phyloP scores from a whole-genome alignment of 176 grass and related monocot species.

The bread wheat (Triticum aestivum) region IWGSC_CS_RefSeq_v2.1 NC_057809.1:602076581-602077080 shows the following conservation, averaged over 20 bases:
- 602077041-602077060: not conserved
- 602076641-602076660: slow-evolving; percentile 72
- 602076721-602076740: not conserved
- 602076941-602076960: not conserved
- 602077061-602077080: no score
- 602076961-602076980: not conserved
- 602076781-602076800: no score
- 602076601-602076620: slow-evolving; percentile 94
- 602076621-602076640: slow-evolving; percentile 75
- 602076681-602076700: slow-evolving; percentile 52
- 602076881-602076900: slow-evolving; percentile 20
- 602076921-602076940: not conserved
- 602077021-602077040: not conserved
- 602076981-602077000: slow-evolving; percentile 22
- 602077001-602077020: slow-evolving; percentile 22
- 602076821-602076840: slow-evolving; percentile 78
- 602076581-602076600: slow-evolving; percentile 20
- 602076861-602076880: slow-evolving; percentile 31
- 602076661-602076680: slow-evolving; percentile 95
- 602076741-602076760: no score
- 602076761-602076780: no score
- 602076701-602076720: slow-evolving; percentile 42
- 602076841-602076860: slow-evolving; percentile 57
- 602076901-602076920: not conserved
- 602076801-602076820: slow-evolving; percentile 14